These are phyloP conservation scores for Syzygium grande DNA, from an alignment of 345 rosid species.

Conservation along the genomic window DNA sequence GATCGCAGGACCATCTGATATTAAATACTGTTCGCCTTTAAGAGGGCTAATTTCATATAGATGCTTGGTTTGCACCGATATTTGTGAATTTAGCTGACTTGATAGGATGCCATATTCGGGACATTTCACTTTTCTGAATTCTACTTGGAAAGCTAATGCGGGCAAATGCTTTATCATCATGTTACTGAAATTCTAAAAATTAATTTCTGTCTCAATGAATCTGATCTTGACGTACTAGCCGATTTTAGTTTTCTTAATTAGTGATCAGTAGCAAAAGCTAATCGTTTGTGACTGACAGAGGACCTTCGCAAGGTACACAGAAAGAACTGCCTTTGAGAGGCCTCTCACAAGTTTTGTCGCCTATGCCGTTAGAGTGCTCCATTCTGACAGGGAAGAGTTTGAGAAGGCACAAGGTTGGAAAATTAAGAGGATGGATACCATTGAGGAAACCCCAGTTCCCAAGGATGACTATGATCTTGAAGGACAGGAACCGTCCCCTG, in stretches of 20 bases:
- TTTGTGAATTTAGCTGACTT: neutral
- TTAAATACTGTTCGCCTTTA: neutral
- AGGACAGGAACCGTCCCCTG: constrained; percentile 64
- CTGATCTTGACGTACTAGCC: neutral
- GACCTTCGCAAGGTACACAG: constrained; percentile 89
- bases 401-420: constrained; percentile 95
- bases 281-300: constrained; percentile 21
- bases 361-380: constrained; percentile 88
- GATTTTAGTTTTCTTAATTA: neutral
- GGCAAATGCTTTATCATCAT: neutral
- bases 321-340: constrained; percentile 94
- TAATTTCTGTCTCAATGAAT: neutral
- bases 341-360: constrained; percentile 99
- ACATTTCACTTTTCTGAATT: neutral
- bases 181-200: neutral
- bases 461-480: constrained; percentile 63
- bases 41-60: neutral
- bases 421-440: constrained; percentile 71
- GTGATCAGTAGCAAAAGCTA: neutral
- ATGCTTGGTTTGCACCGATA: neutral
- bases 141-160: neutral
- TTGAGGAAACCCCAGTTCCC: constrained; percentile 68
- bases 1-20: neutral
- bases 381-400: constrained; percentile 81
- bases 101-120: neutral